Percentiles rank a stretch among this genome's conserved stretches.
These are phyloP conservation scores for Acanthamoeba rhysodes DNA, from an alignment of 208 protist species.

Conservation along the genomic window DNA sequence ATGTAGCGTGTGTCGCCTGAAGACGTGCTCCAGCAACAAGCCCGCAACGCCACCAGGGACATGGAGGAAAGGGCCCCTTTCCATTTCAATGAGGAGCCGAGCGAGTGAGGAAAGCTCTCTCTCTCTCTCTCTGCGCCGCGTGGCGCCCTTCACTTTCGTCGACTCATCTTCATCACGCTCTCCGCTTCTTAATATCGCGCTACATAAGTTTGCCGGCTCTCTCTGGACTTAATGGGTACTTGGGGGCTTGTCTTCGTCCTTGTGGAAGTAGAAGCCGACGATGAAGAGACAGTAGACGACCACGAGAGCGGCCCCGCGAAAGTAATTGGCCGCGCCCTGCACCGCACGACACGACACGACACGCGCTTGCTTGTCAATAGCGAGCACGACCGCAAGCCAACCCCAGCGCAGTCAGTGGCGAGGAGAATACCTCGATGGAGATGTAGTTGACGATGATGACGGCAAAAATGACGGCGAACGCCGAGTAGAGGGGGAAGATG, in stretches of 20 bases:
- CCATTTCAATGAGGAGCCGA: too few relatives aligned
- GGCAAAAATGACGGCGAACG: conserved; percentile 86
- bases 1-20: too few relatives aligned
- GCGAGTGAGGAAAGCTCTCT: too few relatives aligned
- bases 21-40: too few relatives aligned
- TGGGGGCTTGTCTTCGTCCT: background rate
- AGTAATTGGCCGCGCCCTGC: conserved; percentile 86
- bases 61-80: too few relatives aligned
- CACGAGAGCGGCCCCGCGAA: conserved; percentile 82
- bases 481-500: conserved; percentile 86
- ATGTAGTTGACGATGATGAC: conserved; percentile 88
- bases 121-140: too few relatives aligned
- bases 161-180: too few relatives aligned
- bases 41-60: too few relatives aligned
- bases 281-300: conserved; percentile 85
- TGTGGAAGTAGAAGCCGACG: conserved; percentile 39
- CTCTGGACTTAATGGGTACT: too few relatives aligned
- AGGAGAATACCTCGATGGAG: conserved; percentile 68
- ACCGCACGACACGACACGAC: background rate
- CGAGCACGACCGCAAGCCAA: background rate
- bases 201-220: too few relatives aligned
- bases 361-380: background rate
- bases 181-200: too few relatives aligned
- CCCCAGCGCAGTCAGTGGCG: background rate
- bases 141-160: too few relatives aligned